phyloP scores from a whole-genome alignment of 23 red algal genomes.

The Gracilaria caudata region DNA sequence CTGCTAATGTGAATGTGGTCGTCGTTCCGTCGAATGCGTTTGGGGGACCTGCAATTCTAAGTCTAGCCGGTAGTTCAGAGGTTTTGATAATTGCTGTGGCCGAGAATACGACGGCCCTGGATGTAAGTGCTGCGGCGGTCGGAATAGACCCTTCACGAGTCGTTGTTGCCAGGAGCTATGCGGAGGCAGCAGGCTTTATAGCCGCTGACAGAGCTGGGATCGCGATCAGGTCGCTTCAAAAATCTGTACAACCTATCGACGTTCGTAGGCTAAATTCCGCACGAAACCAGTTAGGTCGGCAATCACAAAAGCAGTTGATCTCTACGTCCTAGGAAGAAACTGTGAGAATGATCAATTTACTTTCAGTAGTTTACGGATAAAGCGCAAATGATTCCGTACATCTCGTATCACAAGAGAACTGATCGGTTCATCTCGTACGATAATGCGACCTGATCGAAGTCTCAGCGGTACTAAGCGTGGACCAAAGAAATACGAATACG shows the following conservation, averaged over 20 bases:
- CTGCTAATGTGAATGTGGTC: slow-evolving; percentile 75
- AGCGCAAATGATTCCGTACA: slow-evolving; percentile 13
- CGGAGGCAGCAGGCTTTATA: slow-evolving; percentile 88
- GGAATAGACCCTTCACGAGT: slow-evolving; percentile 48
- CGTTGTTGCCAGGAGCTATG: slow-evolving; percentile 77
- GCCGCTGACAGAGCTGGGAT: slow-evolving; percentile 83
- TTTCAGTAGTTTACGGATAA: slow-evolving; percentile 13
- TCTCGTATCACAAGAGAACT: slow-evolving; percentile 39
- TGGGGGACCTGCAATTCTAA: slow-evolving; percentile 52
- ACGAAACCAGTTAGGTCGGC: not conserved
- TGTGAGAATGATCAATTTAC: slow-evolving; percentile 11
- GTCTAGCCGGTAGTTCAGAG: slow-evolving; percentile 35
- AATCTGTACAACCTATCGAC: slow-evolving; percentile 37
- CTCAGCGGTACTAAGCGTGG: slow-evolving; percentile 46
- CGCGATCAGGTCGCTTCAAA: slow-evolving; percentile 55
- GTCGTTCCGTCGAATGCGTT: slow-evolving; percentile 77
- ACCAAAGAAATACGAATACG: slow-evolving; percentile 57
- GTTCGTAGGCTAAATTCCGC: not conserved
- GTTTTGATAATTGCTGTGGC: slow-evolving; percentile 74
- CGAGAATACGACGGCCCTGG: slow-evolving; percentile 78
- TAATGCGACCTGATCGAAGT: slow-evolving; percentile 21
- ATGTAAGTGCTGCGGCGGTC: slow-evolving; percentile 44
- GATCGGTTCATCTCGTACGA: slow-evolving; percentile 48
- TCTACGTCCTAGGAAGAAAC: not conserved
- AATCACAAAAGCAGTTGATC: not conserved